phyloP scores from a whole-genome alignment of 129 eudicot species.

The Lactuca saligna region DNA sequence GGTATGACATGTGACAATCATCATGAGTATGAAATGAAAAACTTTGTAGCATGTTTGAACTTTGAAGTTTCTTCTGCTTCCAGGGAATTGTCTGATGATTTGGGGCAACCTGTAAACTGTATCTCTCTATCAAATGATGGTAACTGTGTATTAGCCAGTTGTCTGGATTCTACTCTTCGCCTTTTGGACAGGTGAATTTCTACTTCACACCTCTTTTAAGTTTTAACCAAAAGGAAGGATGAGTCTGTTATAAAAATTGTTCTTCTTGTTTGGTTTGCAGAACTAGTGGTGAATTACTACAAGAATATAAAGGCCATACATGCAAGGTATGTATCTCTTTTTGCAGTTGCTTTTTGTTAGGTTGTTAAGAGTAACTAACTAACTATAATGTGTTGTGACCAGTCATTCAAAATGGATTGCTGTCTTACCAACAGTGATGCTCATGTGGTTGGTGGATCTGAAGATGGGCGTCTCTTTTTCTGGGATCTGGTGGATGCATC shows the following conservation, averaged over 20 bases:
- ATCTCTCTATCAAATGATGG: slow-evolving; percentile 92
- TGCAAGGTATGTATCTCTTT: slow-evolving; percentile 59
- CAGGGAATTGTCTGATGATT: slow-evolving; percentile 86
- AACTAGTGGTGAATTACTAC: slow-evolving; percentile 87
- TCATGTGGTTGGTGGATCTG: slow-evolving; percentile 89
- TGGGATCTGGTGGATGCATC: slow-evolving; percentile 99
- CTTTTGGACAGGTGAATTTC: slow-evolving; percentile 73
- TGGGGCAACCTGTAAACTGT: slow-evolving; percentile 96
- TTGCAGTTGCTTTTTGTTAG: background rate
- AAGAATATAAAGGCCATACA: slow-evolving; percentile 93
- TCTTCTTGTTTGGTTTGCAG: slow-evolving; percentile 41
- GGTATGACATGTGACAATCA: slow-evolving; percentile 22
- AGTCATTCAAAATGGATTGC: slow-evolving; percentile 97
- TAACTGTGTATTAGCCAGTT: slow-evolving; percentile 89
- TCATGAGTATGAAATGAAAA: background rate
- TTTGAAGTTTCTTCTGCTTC: background rate
- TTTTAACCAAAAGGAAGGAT: slow-evolving; percentile 1
- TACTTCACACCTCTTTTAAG: slow-evolving; percentile 7
- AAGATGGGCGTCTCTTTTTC: slow-evolving; percentile 83
- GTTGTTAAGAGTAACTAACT: slow-evolving; percentile 1
- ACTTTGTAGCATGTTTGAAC: background rate
- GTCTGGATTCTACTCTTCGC: slow-evolving; percentile 91
- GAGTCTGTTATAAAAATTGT: background rate
- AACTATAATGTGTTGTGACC: slow-evolving; percentile 19
- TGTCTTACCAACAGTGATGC: slow-evolving; percentile 92